These are phyloP conservation scores for Lablab purpureus DNA, from an alignment of 306 rosid species.

Conservation along the genomic window DNA sequence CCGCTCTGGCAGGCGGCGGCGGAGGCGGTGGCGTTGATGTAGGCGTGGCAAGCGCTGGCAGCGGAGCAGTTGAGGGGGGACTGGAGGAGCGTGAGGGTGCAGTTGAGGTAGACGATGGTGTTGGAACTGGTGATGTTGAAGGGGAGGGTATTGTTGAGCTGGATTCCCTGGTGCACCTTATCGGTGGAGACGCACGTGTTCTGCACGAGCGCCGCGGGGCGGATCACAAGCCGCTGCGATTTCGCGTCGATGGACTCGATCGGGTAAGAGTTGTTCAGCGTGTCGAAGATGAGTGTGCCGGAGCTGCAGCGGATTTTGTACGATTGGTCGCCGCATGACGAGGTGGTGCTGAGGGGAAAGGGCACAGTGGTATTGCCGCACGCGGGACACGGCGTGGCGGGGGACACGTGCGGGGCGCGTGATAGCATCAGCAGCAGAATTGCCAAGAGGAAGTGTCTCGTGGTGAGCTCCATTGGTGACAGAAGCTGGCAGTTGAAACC, in stretches of 20 bases:
- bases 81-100: slow-evolving; percentile 55
- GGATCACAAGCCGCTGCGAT: slow-evolving; percentile 67
- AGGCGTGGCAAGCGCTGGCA: slow-evolving; percentile 63
- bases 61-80: slow-evolving; percentile 80
- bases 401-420: slow-evolving; percentile 14
- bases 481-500: not conserved
- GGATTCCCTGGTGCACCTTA: slow-evolving; percentile 62
- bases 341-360: slow-evolving; percentile 68
- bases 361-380: slow-evolving; percentile 77
- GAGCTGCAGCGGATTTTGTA: slow-evolving; percentile 71
- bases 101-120: slow-evolving; percentile 81
- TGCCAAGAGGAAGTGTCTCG: slow-evolving; percentile 45
- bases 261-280: slow-evolving; percentile 76
- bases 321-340: slow-evolving; percentile 68
- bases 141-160: slow-evolving; percentile 65
- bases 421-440: slow-evolving; percentile 40
- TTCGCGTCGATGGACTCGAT: slow-evolving; percentile 62
- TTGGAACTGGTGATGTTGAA: slow-evolving; percentile 84
- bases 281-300: slow-evolving; percentile 59
- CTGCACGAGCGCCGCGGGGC: slow-evolving; percentile 55
- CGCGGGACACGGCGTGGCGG: slow-evolving; percentile 53
- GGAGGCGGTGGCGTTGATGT: slow-evolving; percentile 55
- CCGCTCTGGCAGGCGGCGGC: slow-evolving; percentile 45
- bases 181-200: slow-evolving; percentile 72
- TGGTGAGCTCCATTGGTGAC: slow-evolving; percentile 42